Percentiles rank a stretch among this genome's conserved stretches.
phyloP scores from a whole-genome alignment of 257 asterid species.

The Rubia yunnanensis region DNA sequence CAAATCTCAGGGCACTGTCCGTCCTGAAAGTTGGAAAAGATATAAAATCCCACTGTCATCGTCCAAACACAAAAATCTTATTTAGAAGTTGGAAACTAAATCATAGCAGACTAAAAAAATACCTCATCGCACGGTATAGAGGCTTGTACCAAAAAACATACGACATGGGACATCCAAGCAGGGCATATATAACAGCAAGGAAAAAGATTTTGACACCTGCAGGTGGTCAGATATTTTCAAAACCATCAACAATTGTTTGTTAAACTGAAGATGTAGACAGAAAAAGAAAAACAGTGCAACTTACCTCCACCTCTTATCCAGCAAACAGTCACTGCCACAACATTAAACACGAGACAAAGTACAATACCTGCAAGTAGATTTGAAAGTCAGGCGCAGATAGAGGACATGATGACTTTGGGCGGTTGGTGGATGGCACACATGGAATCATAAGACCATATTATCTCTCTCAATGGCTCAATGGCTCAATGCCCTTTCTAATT shows the following conservation, averaged over 20 bases:
- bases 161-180: conserved; percentile 80
- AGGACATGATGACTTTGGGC: not conserved
- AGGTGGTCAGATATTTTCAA: conserved; percentile 20
- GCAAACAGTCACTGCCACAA: conserved; percentile 67
- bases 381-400: not conserved
- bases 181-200: conserved; percentile 78
- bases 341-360: conserved; percentile 84
- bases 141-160: conserved; percentile 96
- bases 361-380: conserved; percentile 59
- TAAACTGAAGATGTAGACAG: not conserved
- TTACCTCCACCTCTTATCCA: conserved; percentile 94
- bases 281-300: conserved; percentile 17
- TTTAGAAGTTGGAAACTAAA: not conserved
- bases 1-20: conserved; percentile 88
- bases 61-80: not conserved
- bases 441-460: not conserved
- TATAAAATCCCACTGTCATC: not conserved
- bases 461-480: not conserved
- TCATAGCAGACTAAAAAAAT: conserved; percentile 7
- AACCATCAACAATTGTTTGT: conserved; percentile 1
- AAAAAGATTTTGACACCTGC: conserved; percentile 86
- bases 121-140: conserved; percentile 91
- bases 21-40: conserved; percentile 47
- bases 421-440: not conserved
- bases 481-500: not conserved